These are phyloP conservation scores for Mycena epipterygia DNA, from an alignment of 768 basidiomycete genomes.

Conservation along the genomic window DNA sequence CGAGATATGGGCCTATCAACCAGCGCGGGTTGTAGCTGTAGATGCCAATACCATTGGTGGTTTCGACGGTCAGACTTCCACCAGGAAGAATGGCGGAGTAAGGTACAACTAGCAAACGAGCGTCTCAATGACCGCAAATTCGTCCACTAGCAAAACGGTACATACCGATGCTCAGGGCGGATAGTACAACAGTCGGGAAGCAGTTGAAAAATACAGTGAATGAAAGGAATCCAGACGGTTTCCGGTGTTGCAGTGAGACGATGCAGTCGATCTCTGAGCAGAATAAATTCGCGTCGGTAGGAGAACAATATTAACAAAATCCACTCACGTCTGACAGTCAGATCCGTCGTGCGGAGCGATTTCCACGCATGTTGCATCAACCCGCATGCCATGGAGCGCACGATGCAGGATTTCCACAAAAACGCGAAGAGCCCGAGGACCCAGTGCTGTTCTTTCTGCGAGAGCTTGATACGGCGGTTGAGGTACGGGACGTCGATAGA, in stretches of 20 bases:
- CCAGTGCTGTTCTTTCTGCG: constrained; percentile 16
- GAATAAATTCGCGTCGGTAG: not conserved
- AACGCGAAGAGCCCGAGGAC: constrained; percentile 14
- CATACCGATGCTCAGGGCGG: constrained; percentile 12
- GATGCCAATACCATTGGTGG: constrained; percentile 3
- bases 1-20: constrained; percentile 5
- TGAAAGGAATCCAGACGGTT: not conserved
- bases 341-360: constrained; percentile 14
- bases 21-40: not conserved
- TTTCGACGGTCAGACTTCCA: constrained; percentile 8
- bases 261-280: constrained; percentile 11
- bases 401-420: constrained; percentile 11
- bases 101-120: not conserved
- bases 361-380: constrained; percentile 13
- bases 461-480: constrained; percentile 5
- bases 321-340: not conserved
- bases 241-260: not conserved
- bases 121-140: not conserved
- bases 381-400: constrained; percentile 12
- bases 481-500: constrained; percentile 10
- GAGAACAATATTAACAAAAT: not conserved
- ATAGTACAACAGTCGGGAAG: constrained; percentile 9
- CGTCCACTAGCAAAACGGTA: not conserved
- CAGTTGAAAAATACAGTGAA: constrained; percentile 10
- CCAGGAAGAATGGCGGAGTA: constrained; percentile 15